Evolutionary conservation across 2,329 filamentous ascomycete genomes (phyloP), one percentile per base, ranked within the genome.

Genomic region (Ambrosiella cleistominuta): DNA sequence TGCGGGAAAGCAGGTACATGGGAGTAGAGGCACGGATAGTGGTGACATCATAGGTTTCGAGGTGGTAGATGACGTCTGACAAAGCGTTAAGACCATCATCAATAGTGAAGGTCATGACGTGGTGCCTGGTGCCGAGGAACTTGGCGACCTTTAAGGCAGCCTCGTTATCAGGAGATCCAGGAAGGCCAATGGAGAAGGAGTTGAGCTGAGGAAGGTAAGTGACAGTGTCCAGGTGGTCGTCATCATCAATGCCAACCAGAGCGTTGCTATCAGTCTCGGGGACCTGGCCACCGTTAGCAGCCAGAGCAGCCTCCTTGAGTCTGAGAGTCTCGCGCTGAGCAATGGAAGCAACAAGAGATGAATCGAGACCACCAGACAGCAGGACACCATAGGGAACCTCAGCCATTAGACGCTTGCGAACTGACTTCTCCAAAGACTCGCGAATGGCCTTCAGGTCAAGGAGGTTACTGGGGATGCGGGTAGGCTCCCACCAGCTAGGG

Each of bases 311-410:
- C 70, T 85, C 75, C 72, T 83, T 86, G 68, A 91, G 75, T 62
- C 87, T 81, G 63, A 88, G 70, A 42, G 88, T 95, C 73, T 97
- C 93, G 60, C 93, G 81, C 74, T 97, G 91, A 17, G 93, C 91
- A 69, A 98, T 97, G 1, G 93, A 83, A 42, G 93, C 93, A 39
- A 96, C 88, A 71, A 98, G 74, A 70, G 88, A 95, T 52, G 93
- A 98, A 72, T 98, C 93, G 56, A 98, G 78, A 65, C 93, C 93
- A 67, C 93, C 93, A 56, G 93, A 98, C 54, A 98, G 77, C 60
- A 98, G 75, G 19, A 98, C 93, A 71, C 93, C 93, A 69, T 96
- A 98, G 13, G 93, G 93, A 40, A 98, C 93, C 72, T 98, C 93
- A 19, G 93, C 93, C 93, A 98, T 98, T 69, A 98, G 78, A 64